phyloP scores from a whole-genome alignment of 129 eudicot species.

The Glebionis coronaria region DNA sequence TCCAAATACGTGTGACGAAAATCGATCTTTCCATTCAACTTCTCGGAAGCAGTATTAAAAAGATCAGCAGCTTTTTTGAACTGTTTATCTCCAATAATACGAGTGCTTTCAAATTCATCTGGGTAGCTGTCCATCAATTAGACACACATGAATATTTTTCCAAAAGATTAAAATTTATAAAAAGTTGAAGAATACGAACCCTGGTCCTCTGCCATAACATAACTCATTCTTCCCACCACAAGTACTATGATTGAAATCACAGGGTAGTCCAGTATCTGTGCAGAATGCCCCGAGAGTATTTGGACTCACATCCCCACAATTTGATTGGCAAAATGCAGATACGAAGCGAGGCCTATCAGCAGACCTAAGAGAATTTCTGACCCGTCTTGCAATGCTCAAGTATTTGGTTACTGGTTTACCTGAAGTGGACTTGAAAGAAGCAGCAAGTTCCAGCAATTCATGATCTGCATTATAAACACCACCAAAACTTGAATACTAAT shows the following conservation, averaged over 20 bases:
- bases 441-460: slow-evolving; percentile 71
- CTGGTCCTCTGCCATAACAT: slow-evolving; percentile 97
- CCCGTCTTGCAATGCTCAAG: slow-evolving; percentile 71
- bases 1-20: slow-evolving; percentile 79
- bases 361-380: slow-evolving; percentile 68
- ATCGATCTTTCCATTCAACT: slow-evolving; percentile 73
- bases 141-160: slow-evolving; percentile 8
- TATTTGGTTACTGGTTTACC: slow-evolving; percentile 66
- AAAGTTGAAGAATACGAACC: slow-evolving; percentile 39
- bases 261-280: slow-evolving; percentile 88
- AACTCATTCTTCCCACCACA: slow-evolving; percentile 95
- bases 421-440: slow-evolving; percentile 64
- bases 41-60: slow-evolving; percentile 75
- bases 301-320: slow-evolving; percentile 98
- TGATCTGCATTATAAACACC: slow-evolving; percentile 53
- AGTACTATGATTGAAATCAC: slow-evolving; percentile 94
- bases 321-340: slow-evolving; percentile 93
- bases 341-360: slow-evolving; percentile 78
- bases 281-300: slow-evolving; percentile 98
- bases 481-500: neutral
- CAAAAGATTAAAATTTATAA: slow-evolving; percentile 1
- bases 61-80: slow-evolving; percentile 82
- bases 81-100: slow-evolving; percentile 92
- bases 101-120: slow-evolving; percentile 96
- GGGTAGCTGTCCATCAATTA: slow-evolving; percentile 55